These are phyloP conservation scores for Zymoseptoria passerinii DNA, from an alignment of 2,329 filamentous ascomycete species.

Conservation along the genomic window DNA sequence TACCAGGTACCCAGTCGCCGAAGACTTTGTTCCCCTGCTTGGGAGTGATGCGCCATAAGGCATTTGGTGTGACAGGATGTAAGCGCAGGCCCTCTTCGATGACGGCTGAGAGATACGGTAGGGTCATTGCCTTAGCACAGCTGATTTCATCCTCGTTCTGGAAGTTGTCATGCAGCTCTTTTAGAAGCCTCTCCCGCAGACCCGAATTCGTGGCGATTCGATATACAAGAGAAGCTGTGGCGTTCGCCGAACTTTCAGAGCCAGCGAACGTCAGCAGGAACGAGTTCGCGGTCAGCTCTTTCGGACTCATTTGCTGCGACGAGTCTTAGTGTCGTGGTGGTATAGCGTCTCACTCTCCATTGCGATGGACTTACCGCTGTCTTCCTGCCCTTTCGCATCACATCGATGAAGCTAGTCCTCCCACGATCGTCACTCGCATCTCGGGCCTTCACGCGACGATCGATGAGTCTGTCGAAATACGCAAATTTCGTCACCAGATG, in stretches of 20 bases:
- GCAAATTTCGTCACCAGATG: neutral
- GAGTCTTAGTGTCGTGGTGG: neutral
- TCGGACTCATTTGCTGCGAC: neutral
- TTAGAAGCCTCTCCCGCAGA: neutral
- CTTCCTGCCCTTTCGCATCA: neutral
- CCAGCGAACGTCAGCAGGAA: neutral
- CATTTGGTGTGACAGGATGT: slow-evolving; percentile 4
- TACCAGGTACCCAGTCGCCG: neutral
- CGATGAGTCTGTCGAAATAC: neutral
- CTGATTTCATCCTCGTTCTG: slow-evolving; percentile 3
- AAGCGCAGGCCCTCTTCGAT: slow-evolving; percentile 8
- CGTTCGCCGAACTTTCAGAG: neutral
- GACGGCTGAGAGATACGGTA: slow-evolving; percentile 6
- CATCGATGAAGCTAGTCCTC: neutral
- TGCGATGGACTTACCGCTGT: neutral
- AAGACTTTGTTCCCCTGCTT: slow-evolving; percentile 3
- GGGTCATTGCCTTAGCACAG: neutral
- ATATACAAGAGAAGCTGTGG: neutral
- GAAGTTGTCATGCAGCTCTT: slow-evolving; percentile 2
- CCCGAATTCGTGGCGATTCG: neutral
- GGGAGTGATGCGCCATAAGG: slow-evolving; percentile 1
- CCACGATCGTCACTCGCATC: neutral
- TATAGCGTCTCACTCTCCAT: neutral
- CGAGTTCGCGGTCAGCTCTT: neutral
- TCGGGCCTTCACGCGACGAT: neutral